Evolutionary conservation across 108 stramenopile genomes (phyloP).

Genomic region (Pseudonitzschia pungens): DNA sequence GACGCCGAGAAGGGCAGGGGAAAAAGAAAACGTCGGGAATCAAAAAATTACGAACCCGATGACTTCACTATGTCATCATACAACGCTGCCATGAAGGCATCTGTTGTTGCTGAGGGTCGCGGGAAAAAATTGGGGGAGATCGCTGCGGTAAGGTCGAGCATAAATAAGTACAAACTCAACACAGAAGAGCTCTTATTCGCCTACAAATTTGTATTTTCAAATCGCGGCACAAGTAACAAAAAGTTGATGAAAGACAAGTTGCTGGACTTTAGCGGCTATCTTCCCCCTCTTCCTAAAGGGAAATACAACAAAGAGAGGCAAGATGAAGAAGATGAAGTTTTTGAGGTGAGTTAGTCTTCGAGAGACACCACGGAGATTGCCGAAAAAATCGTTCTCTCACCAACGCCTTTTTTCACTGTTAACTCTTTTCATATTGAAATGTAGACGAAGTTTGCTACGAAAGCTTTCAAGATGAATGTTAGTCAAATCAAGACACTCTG

Average conservation of each 20-base stretch:
- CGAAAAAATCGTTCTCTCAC: background rate
- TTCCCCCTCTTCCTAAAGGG: conserved; percentile 30
- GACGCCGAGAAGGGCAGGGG: conserved; percentile 16
- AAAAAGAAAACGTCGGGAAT: conserved; percentile 27
- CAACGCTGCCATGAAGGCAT: conserved; percentile 8
- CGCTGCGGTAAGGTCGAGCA: conserved; percentile 19
- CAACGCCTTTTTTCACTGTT: background rate
- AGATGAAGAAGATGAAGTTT: conserved; percentile 36
- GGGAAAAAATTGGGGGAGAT: conserved; percentile 34
- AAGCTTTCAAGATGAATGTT: conserved; percentile 41
- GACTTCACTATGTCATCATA: conserved; percentile 38
- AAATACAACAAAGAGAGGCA: conserved; percentile 27
- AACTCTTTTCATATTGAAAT: conserved; percentile 3
- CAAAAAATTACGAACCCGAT: conserved; percentile 23
- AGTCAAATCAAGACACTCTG: conserved; percentile 40
- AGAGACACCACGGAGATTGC: background rate
- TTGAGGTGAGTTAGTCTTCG: conserved; percentile 40
- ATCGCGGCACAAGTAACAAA: conserved; percentile 19
- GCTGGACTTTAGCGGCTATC: conserved; percentile 50
- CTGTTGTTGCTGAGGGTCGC: conserved; percentile 30
- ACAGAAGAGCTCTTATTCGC: conserved; percentile 33
- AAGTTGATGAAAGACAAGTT: conserved; percentile 31
- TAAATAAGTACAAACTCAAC: conserved; percentile 21
- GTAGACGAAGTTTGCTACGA: conserved; percentile 36
- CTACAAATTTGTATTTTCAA: conserved; percentile 32